A percentile compares a stretch with the other conserved stretches of the same genome.
These are phyloP conservation scores for Cruciata laevipes DNA, from an alignment of 257 asterid species.

Conservation along the genomic window DNA sequence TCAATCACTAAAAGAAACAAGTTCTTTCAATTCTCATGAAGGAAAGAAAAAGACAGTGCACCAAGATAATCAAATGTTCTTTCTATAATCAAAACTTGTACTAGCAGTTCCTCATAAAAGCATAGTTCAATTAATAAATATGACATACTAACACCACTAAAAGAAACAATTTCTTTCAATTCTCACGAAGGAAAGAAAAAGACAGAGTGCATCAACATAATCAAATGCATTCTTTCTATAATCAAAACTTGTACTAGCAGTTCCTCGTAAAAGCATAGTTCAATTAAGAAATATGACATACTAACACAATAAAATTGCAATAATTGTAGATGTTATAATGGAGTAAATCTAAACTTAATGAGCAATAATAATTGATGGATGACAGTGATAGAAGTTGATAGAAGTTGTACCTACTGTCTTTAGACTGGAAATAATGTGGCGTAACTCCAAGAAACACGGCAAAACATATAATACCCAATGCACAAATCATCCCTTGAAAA, in stretches of 20 bases:
- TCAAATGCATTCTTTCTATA: not conserved
- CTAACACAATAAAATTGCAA: not conserved
- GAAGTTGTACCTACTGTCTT: slow-evolving; percentile 91
- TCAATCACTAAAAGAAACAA: not conserved
- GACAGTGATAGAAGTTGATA: not conserved
- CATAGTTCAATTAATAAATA: too few species aligned
- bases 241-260: too few species aligned
- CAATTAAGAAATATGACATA: too few species aligned
- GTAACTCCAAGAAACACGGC: too few species aligned
- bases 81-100: too few species aligned
- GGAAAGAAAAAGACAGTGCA: too few species aligned
- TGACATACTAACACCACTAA: too few species aligned
- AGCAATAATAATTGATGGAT: not conserved
- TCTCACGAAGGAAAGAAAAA: not conserved
- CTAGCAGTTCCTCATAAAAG: too few species aligned
- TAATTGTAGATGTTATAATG: not conserved
- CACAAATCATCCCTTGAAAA: slow-evolving; percentile 72
- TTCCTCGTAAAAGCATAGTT: not conserved
- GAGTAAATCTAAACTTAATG: not conserved
- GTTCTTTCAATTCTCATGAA: too few species aligned
- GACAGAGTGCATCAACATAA: too few species aligned
- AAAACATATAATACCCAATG: slow-evolving; percentile 78
- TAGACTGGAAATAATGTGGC: too few species aligned
- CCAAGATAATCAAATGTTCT: too few species aligned
- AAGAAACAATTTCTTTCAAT: not conserved